A percentile compares a stretch with the other conserved stretches of the same genome.
phyloP scores from a whole-genome alignment of 1,139 yeast species.

The Kodamaea alishanica region DNA sequence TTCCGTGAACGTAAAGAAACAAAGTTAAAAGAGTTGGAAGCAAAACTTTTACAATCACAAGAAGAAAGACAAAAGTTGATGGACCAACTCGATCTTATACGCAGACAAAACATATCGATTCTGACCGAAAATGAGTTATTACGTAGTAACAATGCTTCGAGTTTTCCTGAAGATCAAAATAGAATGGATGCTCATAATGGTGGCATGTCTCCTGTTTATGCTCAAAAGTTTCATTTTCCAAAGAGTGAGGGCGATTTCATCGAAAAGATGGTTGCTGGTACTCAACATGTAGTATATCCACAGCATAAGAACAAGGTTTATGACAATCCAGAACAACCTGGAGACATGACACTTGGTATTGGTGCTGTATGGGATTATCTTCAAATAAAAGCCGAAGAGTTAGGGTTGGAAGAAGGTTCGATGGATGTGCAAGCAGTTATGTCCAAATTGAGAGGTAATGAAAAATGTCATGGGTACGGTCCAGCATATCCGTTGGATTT shows the following conservation, averaged over 20 bases:
- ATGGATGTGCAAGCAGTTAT: slow-evolving; percentile 59
- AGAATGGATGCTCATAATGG: not conserved
- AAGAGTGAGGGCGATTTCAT: slow-evolving; percentile 35
- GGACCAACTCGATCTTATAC: slow-evolving; percentile 52
- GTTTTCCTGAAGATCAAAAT: not conserved
- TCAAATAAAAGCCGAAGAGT: slow-evolving; percentile 42
- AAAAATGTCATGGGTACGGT: slow-evolving; percentile 77
- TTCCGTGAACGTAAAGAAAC: slow-evolving; percentile 83
- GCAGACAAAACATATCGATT: slow-evolving; percentile 51
- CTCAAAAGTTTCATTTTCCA: slow-evolving; percentile 34
- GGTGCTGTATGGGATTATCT: slow-evolving; percentile 85
- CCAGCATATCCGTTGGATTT: slow-evolving; percentile 64
- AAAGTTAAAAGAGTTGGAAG: slow-evolving; percentile 64
- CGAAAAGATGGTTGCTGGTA: slow-evolving; percentile 24
- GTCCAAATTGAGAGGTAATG: slow-evolving; percentile 58
- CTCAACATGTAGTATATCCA: slow-evolving; percentile 16
- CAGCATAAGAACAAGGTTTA: slow-evolving; percentile 30
- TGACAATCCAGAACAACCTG: slow-evolving; percentile 33
- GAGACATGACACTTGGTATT: slow-evolving; percentile 55
- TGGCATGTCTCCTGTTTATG: not conserved
- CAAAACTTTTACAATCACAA: slow-evolving; percentile 58
- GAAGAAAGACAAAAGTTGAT: slow-evolving; percentile 49
- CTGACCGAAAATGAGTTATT: slow-evolving; percentile 59
- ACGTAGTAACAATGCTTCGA: slow-evolving; percentile 5
- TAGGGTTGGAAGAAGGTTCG: slow-evolving; percentile 41